Evolutionary conservation across 2,329 filamentous ascomycete genomes (phyloP), one percentile per base, ranked within the genome.

Genomic region (Colletotrichum coccodes): DNA sequence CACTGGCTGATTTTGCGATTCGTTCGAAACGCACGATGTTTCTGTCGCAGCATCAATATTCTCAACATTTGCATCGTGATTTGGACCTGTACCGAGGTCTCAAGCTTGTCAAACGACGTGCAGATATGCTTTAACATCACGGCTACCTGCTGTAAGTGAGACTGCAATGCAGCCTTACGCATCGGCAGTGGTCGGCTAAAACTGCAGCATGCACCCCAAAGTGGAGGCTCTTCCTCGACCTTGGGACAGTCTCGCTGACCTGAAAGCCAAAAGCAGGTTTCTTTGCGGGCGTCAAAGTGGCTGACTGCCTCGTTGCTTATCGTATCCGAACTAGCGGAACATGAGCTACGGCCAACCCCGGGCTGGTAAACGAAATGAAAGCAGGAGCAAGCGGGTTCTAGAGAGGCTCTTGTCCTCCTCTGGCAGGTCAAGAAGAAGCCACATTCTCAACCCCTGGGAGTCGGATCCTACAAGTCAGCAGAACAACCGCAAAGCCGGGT

Each of bases 401-500:
- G 28, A 26, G 28, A 7, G 2, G 6, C 14, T n/a, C 60, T 47
- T 47, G 16, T 16, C 38, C 40, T 30, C 47, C 40, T 63, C 40
- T 30, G 50, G 60, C 32, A 63, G 38, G 60, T 47, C 23, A n/a
- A 8, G 18, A 21, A 16, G n/a, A 23, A 16, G 16, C 6, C 40
- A 38, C 30, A 18, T 21, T 56, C 9, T 18, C 4, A 12, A 4
- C 23, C 23, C n/a, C 50, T 16, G 32, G 32, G 18, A 32, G 42
- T 49, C 42, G 52, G 61, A 64, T 64, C 52, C 53, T 64, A 34
- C 44, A 52, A 58, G 21, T 64, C 42, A 46, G 9, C 3, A 12
- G 6, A n/a, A n/a, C 14, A 32, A 30, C 7, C 18, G 11, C 28
- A 2, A 6, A 11, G 9, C 9, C 28, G 23, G 5, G 14, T 28